Percentiles rank a stretch among this genome's conserved stretches.
These are phyloP conservation scores for Aspergillus fumigatus DNA, from an alignment of 2,329 filamentous ascomycete genomes.

Conservation along the genomic window DNA sequence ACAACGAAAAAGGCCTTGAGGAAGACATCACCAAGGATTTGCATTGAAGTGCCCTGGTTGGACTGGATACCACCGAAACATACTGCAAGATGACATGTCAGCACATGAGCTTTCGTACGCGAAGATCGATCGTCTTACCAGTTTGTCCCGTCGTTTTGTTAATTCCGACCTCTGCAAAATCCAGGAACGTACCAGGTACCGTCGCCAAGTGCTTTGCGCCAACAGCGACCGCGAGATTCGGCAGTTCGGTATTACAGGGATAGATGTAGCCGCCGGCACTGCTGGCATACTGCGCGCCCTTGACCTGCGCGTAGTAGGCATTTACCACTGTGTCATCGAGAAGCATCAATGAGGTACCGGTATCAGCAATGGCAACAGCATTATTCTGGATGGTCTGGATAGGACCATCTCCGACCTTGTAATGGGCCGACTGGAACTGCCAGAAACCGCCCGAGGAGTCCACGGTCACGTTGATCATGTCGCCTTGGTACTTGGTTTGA, in stretches of 20 bases:
- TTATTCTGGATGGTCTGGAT: constrained; percentile 30
- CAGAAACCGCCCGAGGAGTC: constrained; percentile 64
- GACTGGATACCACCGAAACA: constrained; percentile 60
- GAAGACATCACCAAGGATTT: constrained; percentile 58
- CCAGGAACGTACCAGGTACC: constrained; percentile 53
- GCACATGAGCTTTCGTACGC: background rate
- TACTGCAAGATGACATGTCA: constrained; percentile 29
- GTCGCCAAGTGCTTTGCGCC: constrained; percentile 47
- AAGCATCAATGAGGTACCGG: constrained; percentile 64
- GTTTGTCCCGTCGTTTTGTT: constrained; percentile 37
- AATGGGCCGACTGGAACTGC: constrained; percentile 58
- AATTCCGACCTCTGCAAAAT: constrained; percentile 50
- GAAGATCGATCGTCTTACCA: constrained; percentile 29
- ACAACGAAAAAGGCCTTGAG: constrained; percentile 58
- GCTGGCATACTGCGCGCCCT: constrained; percentile 45
- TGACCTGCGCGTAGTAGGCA: constrained; percentile 57
- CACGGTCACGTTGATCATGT: constrained; percentile 58
- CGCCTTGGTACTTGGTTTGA: constrained; percentile 56
- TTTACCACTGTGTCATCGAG: constrained; percentile 53
- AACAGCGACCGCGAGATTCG: constrained; percentile 54
- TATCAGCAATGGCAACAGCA: constrained; percentile 58
- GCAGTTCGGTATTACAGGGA: constrained; percentile 52
- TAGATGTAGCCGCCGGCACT: constrained; percentile 51
- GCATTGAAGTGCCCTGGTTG: constrained; percentile 51
- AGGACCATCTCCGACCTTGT: constrained; percentile 48